A percentile compares a stretch with the other conserved stretches of the same genome.
phyloP scores from a whole-genome alignment of 345 rosid species.

The Nasturtium officinale region DNA sequence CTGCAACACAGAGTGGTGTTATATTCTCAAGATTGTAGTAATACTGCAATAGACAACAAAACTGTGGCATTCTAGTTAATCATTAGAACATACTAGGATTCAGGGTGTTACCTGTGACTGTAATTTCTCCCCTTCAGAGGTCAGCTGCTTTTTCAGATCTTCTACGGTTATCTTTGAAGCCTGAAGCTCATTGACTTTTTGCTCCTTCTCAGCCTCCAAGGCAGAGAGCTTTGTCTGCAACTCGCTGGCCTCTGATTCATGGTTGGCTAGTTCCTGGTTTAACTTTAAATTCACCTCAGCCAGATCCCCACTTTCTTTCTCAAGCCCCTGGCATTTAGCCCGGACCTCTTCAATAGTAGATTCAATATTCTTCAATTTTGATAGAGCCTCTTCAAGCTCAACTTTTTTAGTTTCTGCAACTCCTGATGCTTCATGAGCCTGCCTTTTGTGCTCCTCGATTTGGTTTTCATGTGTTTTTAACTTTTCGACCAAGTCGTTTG shows the following conservation, averaged over 20 bases:
- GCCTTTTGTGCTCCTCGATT: slow-evolving; percentile 56
- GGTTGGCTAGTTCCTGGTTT: slow-evolving; percentile 65
- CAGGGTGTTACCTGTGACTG: slow-evolving; percentile 70
- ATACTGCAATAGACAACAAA: not conserved
- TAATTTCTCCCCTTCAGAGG: slow-evolving; percentile 67
- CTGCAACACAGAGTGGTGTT: slow-evolving; percentile 47
- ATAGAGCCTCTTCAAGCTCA: slow-evolving; percentile 70
- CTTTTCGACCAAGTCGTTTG: slow-evolving; percentile 63
- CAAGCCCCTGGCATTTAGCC: slow-evolving; percentile 58
- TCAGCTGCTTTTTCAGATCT: slow-evolving; percentile 59
- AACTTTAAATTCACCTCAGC: slow-evolving; percentile 82
- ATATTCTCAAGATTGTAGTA: slow-evolving; percentile 3
- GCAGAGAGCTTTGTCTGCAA: slow-evolving; percentile 58
- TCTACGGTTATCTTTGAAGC: slow-evolving; percentile 63
- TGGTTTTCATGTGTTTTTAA: slow-evolving; percentile 59
- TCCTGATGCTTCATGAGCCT: slow-evolving; percentile 58
- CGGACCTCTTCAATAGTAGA: slow-evolving; percentile 62
- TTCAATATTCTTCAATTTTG: slow-evolving; percentile 64
- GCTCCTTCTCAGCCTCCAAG: slow-evolving; percentile 61
- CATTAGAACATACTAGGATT: slow-evolving; percentile 18
- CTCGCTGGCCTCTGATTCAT: slow-evolving; percentile 64
- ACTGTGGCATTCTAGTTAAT: not conserved
- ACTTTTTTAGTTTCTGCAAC: slow-evolving; percentile 54
- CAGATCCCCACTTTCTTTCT: slow-evolving; percentile 71
- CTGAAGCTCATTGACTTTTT: slow-evolving; percentile 60